Evolutionary conservation across 164 flowering plant species (phyloP).

Genomic region (Dillenia suffruticosa): DNA sequence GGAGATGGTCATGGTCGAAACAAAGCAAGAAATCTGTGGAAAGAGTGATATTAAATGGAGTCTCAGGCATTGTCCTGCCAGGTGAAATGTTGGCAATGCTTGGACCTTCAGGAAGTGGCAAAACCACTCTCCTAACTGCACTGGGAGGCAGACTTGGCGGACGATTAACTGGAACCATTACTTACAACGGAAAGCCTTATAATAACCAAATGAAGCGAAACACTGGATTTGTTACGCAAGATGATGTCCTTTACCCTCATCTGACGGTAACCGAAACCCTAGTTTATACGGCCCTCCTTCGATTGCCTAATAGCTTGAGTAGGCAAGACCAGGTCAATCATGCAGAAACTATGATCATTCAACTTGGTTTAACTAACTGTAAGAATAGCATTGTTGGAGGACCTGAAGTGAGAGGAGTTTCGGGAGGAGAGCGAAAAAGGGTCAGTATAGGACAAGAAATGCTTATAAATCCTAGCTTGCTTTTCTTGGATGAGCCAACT

Average conservation of each 20-base stretch:
- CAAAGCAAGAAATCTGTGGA: not conserved
- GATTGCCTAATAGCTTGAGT: slow-evolving; percentile 46
- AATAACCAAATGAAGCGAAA: slow-evolving; percentile 46
- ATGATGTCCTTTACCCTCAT: slow-evolving; percentile 63
- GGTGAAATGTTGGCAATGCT: slow-evolving; percentile 15
- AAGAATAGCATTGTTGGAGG: slow-evolving; percentile 45
- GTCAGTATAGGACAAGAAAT: slow-evolving; percentile 3
- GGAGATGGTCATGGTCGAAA: not conserved
- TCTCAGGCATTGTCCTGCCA: slow-evolving; percentile 2
- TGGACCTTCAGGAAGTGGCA: slow-evolving; percentile 18
- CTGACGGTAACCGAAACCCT: slow-evolving; percentile 72
- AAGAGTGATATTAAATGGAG: slow-evolving; percentile 2
- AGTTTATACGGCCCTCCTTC: slow-evolving; percentile 63
- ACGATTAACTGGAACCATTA: not conserved
- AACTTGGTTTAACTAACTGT: slow-evolving; percentile 52
- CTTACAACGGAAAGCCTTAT: slow-evolving; percentile 61
- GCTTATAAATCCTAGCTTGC: not conserved
- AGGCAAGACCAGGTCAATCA: slow-evolving; percentile 41
- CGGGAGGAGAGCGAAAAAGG: slow-evolving; percentile 1
- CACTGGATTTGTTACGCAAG: slow-evolving; percentile 81
- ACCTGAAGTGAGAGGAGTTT: slow-evolving; percentile 2
- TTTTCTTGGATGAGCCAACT: slow-evolving; percentile 1
- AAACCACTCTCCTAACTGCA: slow-evolving; percentile 13
- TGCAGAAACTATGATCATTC: slow-evolving; percentile 44
- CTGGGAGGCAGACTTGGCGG: slow-evolving; percentile 10